phyloP scores from a whole-genome alignment of 352 stramenopile species.

The Phytophthora hibernalis region DNA sequence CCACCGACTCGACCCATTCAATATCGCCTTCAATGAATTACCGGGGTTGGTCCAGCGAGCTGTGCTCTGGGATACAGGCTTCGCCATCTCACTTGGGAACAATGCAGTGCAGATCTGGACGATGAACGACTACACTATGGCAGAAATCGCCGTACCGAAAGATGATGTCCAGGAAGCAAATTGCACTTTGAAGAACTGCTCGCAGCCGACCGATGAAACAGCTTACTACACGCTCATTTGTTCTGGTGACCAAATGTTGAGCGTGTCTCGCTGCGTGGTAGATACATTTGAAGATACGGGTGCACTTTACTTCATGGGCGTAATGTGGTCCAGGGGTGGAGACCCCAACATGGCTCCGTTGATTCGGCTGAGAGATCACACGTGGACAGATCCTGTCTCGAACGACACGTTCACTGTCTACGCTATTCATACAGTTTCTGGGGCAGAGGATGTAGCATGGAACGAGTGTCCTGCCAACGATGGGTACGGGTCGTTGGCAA shows the following conservation, averaged over 20 bases:
- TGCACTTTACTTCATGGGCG: conserved; percentile 11
- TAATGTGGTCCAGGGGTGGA: conserved; percentile 38
- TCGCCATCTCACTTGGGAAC: conserved; percentile 24
- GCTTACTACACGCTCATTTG: conserved; percentile 34
- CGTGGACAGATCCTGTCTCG: conserved; percentile 29
- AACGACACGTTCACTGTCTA: conserved; percentile 28
- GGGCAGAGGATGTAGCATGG: conserved; percentile 14
- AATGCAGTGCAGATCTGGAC: conserved; percentile 32
- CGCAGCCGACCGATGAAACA: conserved; percentile 20
- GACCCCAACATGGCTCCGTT: conserved; percentile 24
- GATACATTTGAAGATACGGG: conserved; percentile 27
- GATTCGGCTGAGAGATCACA: conserved; percentile 34
- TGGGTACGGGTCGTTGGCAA: conserved; percentile 26
- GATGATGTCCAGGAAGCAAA: conserved; percentile 9
- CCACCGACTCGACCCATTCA: conserved; percentile 15
- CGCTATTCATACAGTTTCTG: conserved; percentile 25
- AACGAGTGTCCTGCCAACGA: conserved; percentile 23
- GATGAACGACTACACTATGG: conserved; percentile 31
- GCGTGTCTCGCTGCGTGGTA: conserved; percentile 32
- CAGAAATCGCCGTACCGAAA: conserved; percentile 30
- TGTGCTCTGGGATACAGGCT: conserved; percentile 48
- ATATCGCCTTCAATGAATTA: conserved; percentile 26
- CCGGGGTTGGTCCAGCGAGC: conserved; percentile 41
- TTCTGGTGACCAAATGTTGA: conserved; percentile 43
- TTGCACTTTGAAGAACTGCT: conserved; percentile 39